Evolutionary conservation across 2,329 filamentous ascomycete genomes (phyloP).

Genomic region (Hirsutella rhossiliensis): DNA sequence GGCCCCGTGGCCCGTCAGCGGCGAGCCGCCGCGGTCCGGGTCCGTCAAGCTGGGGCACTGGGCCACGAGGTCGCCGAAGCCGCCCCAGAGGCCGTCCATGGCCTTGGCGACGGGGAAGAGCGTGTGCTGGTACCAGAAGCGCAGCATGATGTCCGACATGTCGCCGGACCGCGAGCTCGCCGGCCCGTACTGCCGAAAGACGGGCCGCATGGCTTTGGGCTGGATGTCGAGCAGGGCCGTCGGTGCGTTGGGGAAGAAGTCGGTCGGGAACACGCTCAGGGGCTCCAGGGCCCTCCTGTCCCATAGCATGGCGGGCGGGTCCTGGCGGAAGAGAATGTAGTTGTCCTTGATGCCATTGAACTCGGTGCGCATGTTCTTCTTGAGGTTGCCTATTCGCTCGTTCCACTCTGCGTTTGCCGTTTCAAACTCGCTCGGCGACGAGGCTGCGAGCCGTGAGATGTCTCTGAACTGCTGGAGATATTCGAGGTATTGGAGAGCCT

Average conservation of each 20-base stretch:
- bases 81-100: constrained; percentile 45
- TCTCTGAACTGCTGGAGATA: constrained; percentile 21
- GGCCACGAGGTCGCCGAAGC: constrained; percentile 40
- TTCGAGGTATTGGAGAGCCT: constrained; percentile 13
- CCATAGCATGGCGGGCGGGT: constrained; percentile 46
- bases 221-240: constrained; percentile 55
- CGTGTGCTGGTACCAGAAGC: constrained; percentile 27
- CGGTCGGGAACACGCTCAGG: constrained; percentile 40
- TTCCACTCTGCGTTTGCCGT: constrained; percentile 21
- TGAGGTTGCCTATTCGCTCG: constrained; percentile 17
- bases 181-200: constrained; percentile 34
- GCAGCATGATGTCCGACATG: constrained; percentile 36
- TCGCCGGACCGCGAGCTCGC: constrained; percentile 29
- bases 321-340: constrained; percentile 34
- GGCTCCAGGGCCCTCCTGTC: constrained; percentile 64
- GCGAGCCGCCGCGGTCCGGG: constrained; percentile 31
- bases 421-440: constrained; percentile 12
- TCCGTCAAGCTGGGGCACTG: constrained; percentile 38
- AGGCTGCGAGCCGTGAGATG: constrained; percentile 9
- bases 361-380: constrained; percentile 20
- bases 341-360: constrained; percentile 38
- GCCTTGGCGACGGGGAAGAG: constrained; percentile 30
- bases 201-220: constrained; percentile 39
- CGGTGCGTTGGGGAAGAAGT: constrained; percentile 54
- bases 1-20: constrained; percentile 23